Conservation (phyloP, 75 land plant genomes). For the Picea glauca region DNA sequence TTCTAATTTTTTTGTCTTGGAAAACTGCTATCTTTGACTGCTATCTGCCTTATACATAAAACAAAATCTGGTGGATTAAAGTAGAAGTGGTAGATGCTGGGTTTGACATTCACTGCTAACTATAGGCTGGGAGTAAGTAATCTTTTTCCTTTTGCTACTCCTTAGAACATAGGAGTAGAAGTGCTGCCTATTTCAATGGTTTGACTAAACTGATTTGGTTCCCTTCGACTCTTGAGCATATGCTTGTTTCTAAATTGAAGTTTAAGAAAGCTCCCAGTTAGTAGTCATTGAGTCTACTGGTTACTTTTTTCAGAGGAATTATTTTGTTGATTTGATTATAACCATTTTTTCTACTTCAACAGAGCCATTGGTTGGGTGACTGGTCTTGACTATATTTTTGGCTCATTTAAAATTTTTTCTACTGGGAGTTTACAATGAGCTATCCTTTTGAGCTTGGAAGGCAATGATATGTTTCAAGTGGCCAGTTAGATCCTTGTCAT, state of each 20-base stretch:
- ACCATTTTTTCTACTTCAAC: not conserved
- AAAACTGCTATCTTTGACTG: not conserved
- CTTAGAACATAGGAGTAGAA: not conserved
- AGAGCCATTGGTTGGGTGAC: not conserved
- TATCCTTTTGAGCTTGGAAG: not conserved
- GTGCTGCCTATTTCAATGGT: not conserved
- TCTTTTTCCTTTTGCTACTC: not conserved
- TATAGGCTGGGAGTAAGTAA: not conserved
- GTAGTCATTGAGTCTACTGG: not conserved
- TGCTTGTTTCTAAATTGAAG: not conserved
- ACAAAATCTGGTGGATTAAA: not conserved
- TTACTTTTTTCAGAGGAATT: not conserved
- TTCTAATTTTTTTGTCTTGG: not conserved
- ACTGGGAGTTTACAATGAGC: not conserved
- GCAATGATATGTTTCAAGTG: not conserved
- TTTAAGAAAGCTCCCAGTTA: not conserved
- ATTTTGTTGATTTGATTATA: not conserved
- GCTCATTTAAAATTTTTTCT: not conserved
- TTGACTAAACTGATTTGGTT: too few species aligned
- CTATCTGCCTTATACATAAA: too few species aligned
- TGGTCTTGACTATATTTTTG: not conserved
- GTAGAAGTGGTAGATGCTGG: not conserved
- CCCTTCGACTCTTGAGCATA: not conserved
- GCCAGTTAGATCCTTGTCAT: not conserved
- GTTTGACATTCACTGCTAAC: not conserved